Conservation (phyloP, 2,329 filamentous ascomycete species). For the Pezicula carpinea region DNA sequence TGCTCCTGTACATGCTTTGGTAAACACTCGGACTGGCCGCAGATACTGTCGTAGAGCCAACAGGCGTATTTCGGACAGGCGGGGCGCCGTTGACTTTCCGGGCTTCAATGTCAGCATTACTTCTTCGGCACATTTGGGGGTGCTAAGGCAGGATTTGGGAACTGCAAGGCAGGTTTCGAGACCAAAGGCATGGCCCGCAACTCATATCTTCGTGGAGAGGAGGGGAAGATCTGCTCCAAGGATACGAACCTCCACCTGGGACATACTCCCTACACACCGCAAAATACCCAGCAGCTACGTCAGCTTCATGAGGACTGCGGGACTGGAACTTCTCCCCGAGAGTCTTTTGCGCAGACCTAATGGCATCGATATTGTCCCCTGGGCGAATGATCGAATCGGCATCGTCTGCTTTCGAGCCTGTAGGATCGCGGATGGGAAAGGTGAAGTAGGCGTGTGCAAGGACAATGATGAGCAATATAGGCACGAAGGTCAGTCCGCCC, state of each 20-base stretch:
- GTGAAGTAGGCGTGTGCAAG: slow-evolving; percentile 65
- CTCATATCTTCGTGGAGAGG: no score
- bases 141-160: no score
- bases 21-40: slow-evolving; percentile 90
- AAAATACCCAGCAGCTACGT: slow-evolving; percentile 88
- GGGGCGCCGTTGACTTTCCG: slow-evolving; percentile 75
- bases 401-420: slow-evolving; percentile 28
- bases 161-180: no score
- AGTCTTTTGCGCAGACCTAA: slow-evolving; percentile 56
- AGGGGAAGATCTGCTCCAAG: no score
- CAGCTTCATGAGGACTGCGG: slow-evolving; percentile 55
- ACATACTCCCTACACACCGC: slow-evolving; percentile 93
- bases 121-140: no score
- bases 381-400: slow-evolving; percentile 46
- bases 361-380: slow-evolving; percentile 59
- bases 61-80: slow-evolving; percentile 77
- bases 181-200: no score
- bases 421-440: slow-evolving; percentile 50
- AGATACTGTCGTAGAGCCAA: slow-evolving; percentile 68
- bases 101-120: no score
- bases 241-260: slow-evolving; percentile 56
- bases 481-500: slow-evolving; percentile 84
- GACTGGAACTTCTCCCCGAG: slow-evolving; percentile 58
- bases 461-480: slow-evolving; percentile 58
- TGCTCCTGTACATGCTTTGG: slow-evolving; percentile 94